These are phyloP conservation scores for Physaria fendleri DNA, from an alignment of 345 rosid genomes.

Conservation along the genomic window DNA sequence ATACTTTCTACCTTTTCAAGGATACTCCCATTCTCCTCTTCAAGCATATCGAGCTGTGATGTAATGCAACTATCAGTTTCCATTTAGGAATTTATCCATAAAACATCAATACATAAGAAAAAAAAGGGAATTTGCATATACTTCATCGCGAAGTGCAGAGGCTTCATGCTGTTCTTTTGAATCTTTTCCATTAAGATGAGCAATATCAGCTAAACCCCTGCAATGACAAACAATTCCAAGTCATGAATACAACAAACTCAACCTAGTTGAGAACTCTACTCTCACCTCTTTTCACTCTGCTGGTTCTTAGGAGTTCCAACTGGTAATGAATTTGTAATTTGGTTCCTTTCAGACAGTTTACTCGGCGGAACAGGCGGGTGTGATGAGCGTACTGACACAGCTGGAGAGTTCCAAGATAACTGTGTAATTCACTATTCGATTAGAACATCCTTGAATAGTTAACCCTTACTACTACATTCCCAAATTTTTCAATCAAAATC, in stretches of 20 bases:
- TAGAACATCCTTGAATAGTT: slow-evolving; percentile 7
- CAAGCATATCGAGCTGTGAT: slow-evolving; percentile 83
- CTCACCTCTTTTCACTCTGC: slow-evolving; percentile 56
- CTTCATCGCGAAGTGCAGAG: slow-evolving; percentile 95
- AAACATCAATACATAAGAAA: neutral
- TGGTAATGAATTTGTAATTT: slow-evolving; percentile 36
- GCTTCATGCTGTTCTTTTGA: slow-evolving; percentile 64
- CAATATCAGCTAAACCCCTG: slow-evolving; percentile 56
- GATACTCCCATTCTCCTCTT: slow-evolving; percentile 76
- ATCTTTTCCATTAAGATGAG: slow-evolving; percentile 38
- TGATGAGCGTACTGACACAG: slow-evolving; percentile 42
- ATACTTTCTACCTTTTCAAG: slow-evolving; percentile 49
- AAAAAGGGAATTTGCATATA: slow-evolving; percentile 32
- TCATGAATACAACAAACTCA: slow-evolving; percentile 9
- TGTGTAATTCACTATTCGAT: slow-evolving; percentile 19
- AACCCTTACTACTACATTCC: slow-evolving; percentile 5
- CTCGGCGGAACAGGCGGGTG: slow-evolving; percentile 51
- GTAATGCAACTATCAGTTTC: slow-evolving; percentile 8
- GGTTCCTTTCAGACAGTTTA: slow-evolving; percentile 47
- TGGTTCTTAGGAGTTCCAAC: slow-evolving; percentile 55
- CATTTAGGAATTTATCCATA: neutral
- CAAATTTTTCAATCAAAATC: slow-evolving; percentile 2
- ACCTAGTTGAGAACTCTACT: neutral
- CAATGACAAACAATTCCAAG: slow-evolving; percentile 20
- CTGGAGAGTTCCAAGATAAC: slow-evolving; percentile 50